phyloP scores from a whole-genome alignment of 2,329 filamentous ascomycete species.

The Colletotrichum paranaense region DNA sequence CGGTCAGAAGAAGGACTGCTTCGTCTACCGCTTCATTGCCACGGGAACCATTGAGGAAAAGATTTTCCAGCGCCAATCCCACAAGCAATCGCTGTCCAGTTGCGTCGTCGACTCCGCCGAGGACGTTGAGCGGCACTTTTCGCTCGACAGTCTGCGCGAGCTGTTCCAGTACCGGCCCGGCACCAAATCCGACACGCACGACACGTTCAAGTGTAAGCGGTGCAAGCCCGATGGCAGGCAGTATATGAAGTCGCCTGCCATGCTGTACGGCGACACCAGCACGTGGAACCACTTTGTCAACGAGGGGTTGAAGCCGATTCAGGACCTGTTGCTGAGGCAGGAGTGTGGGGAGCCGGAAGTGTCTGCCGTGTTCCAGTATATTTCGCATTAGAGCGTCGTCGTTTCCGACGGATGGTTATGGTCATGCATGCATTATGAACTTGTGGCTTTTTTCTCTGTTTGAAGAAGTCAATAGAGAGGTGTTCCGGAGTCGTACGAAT shows the following conservation, averaged over 20 bases:
- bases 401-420: background rate
- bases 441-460: background rate
- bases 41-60: conserved; percentile 99
- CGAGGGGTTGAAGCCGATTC: conserved; percentile 81
- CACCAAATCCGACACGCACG: conserved; percentile 93
- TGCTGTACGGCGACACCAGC: conserved; percentile 97
- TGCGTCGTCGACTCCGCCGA: conserved; percentile 97
- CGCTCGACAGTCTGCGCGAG: conserved; percentile 88
- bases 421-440: conserved; percentile 1
- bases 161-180: conserved; percentile 91
- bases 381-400: conserved; percentile 73
- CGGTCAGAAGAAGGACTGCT: conserved; percentile 98
- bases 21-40: conserved; percentile 99
- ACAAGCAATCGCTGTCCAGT: conserved; percentile 96
- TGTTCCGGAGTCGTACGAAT: background rate
- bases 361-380: conserved; percentile 98
- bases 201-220: conserved; percentile 98
- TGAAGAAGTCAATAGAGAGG: background rate
- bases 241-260: conserved; percentile 88
- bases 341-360: conserved; percentile 84
- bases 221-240: conserved; percentile 91
- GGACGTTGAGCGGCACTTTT: conserved; percentile 97
- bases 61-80: conserved; percentile 97
- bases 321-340: conserved; percentile 90
- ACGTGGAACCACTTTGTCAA: conserved; percentile 99